Base-by-base conservation (phyloP, 2,329 filamentous ascomycete genomes). In the Clonostachys chloroleuca region DNA sequence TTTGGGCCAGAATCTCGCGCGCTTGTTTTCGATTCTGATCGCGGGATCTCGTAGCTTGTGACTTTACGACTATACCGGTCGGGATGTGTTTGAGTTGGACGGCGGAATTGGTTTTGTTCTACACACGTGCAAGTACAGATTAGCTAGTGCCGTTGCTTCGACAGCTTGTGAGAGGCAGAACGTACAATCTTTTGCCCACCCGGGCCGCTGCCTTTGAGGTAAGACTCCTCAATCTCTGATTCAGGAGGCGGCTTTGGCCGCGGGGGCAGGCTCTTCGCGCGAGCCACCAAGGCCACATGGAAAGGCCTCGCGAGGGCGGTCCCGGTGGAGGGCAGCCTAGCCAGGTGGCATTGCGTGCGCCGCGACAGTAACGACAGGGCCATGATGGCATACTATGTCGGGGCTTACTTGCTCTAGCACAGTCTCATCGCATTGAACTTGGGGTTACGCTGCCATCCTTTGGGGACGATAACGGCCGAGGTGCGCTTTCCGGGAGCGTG, bases 91-190 rank as follows among this genome's bases (percentile, higher is more conserved):
- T 94, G 35, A 99, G 76, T 64, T 99, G 94, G 3, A 96, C 92
- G 36, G 92, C 92, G 0, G 89, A 96, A 54, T 85, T 91, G 24
- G 94, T 99, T 81, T 99, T 99, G 70, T 99, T 99, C 86, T 85
- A 51, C 24, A 30, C 6, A 30, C 24, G 24, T 24, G 7, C 24
- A 30, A 30, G 8, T 30, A 30, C 6, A 30, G 24, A 30, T 43
- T n/a, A n/a, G 7, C 40, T 30, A 36, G 7, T 14, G 14, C 49
- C 42, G 54, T 37, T 50, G 50, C 34, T 17, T 13, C 18, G 12
- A 40, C 13, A 37, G 18, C 13, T 33, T 18, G 18, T 45, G 10
- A 10, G 18, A 13, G 40, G 12, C n/a, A 36, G 12, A 18, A 63
- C 72, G 46, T 68, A 90, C 86, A 70, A 97, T 97, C 65, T 96